phyloP scores from a whole-genome alignment of 768 basidiomycete species.

The Tylopilus sp. region DNA sequence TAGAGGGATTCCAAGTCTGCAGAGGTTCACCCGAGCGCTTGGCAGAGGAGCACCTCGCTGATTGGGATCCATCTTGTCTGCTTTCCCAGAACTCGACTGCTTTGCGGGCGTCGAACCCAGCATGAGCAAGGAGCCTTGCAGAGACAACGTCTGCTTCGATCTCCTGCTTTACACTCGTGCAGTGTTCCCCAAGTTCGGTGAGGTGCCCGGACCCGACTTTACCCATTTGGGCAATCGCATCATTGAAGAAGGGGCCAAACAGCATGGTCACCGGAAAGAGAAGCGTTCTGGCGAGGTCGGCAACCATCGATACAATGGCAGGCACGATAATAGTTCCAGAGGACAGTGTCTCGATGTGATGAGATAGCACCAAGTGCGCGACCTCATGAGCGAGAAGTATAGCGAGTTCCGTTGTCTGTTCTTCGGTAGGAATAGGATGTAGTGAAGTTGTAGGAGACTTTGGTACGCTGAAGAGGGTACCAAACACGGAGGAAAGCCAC shows the following conservation, averaged over 20 bases:
- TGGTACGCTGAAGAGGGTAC: constrained; percentile 34
- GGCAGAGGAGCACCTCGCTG: constrained; percentile 21
- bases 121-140: constrained; percentile 82
- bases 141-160: constrained; percentile 92
- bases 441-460: constrained; percentile 28
- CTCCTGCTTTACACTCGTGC: constrained; percentile 81
- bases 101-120: constrained; percentile 83
- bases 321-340: constrained; percentile 81
- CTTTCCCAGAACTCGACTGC: constrained; percentile 85
- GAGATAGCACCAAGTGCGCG: constrained; percentile 84
- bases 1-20: constrained; percentile 17
- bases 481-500: constrained; percentile 48
- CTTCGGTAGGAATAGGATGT: constrained; percentile 60
- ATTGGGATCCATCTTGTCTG: constrained; percentile 33
- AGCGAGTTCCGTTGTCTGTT: constrained; percentile 87
- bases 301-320: constrained; percentile 67
- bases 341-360: constrained; percentile 91
- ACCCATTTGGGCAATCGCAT: constrained; percentile 81
- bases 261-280: constrained; percentile 89
- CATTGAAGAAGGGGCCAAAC: constrained; percentile 93
- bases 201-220: constrained; percentile 76
- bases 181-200: constrained; percentile 65
- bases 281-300: constrained; percentile 74
- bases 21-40: constrained; percentile 7
- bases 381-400: constrained; percentile 92